Evolutionary conservation across 345 rosid genomes (phyloP).

Genomic region (Boechera divaricarpa): DNA sequence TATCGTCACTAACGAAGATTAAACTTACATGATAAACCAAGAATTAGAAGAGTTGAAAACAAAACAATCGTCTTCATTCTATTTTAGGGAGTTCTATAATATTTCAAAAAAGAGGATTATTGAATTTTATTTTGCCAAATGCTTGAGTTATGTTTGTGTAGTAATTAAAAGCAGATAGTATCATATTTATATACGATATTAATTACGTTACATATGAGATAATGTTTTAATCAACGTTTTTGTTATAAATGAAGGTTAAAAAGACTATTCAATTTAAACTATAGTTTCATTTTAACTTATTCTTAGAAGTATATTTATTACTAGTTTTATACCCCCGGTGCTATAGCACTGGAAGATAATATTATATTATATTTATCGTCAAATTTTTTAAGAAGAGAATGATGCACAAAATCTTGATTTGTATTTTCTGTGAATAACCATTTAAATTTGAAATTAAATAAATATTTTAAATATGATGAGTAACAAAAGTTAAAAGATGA

Average conservation of each 20-base stretch:
- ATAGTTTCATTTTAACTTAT: too few species aligned
- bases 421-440: too few species aligned
- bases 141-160: neutral
- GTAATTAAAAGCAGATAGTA: neutral
- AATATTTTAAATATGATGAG: too few species aligned
- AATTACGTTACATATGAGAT: neutral
- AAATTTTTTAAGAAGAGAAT: too few species aligned
- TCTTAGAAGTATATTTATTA: too few species aligned
- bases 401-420: too few species aligned
- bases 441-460: too few species aligned
- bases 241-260: neutral
- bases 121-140: neutral
- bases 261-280: too few species aligned
- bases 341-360: too few species aligned
- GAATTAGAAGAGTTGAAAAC: neutral
- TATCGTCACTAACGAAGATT: neutral
- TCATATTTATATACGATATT: neutral
- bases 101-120: neutral
- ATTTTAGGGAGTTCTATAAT: neutral
- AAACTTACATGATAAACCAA: neutral
- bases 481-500: too few species aligned
- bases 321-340: too few species aligned
- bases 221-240: neutral
- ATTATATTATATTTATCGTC: too few species aligned
- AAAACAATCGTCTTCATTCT: neutral